These are phyloP conservation scores for Beauveria varroae DNA, from an alignment of 2,329 filamentous ascomycete species.

Conservation along the genomic window DNA sequence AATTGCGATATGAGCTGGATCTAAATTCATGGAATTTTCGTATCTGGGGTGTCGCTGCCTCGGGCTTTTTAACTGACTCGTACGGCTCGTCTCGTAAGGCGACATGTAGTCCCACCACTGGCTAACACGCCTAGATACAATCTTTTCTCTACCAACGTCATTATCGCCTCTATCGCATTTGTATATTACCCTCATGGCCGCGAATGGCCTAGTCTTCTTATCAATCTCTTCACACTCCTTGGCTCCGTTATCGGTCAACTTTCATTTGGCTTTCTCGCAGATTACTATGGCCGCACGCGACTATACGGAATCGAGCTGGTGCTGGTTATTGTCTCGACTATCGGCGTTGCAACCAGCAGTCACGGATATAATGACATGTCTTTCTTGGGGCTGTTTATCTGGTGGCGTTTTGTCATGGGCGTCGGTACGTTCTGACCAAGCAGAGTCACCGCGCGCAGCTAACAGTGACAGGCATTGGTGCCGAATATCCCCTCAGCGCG, in stretches of 20 bases:
- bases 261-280: slow-evolving; percentile 45
- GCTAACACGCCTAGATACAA: slow-evolving; percentile 35
- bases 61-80: slow-evolving; percentile 47
- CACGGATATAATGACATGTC: slow-evolving; percentile 42
- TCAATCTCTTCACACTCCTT: slow-evolving; percentile 45
- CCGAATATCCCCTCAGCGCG: slow-evolving; percentile 59
- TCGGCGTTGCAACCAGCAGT: slow-evolving; percentile 46
- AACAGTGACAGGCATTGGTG: slow-evolving; percentile 47
- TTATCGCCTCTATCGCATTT: slow-evolving; percentile 43
- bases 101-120: neutral
- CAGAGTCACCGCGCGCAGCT: neutral
- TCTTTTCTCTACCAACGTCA: slow-evolving; percentile 47
- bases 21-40: slow-evolving; percentile 47
- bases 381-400: slow-evolving; percentile 43
- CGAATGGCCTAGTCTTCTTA: slow-evolving; percentile 38
- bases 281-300: slow-evolving; percentile 46
- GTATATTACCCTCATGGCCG: slow-evolving; percentile 43
- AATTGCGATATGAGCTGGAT: slow-evolving; percentile 45
- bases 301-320: slow-evolving; percentile 50
- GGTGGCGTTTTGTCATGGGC: slow-evolving; percentile 49
- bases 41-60: slow-evolving; percentile 48
- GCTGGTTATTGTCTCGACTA: slow-evolving; percentile 49
- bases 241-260: slow-evolving; percentile 46
- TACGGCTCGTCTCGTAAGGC: slow-evolving; percentile 21
- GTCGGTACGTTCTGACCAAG: slow-evolving; percentile 29